Percentiles rank a stretch among this genome's conserved stretches.
phyloP scores from a whole-genome alignment of 805 yeast genomes.

The Pichia cephalocereana region DNA sequence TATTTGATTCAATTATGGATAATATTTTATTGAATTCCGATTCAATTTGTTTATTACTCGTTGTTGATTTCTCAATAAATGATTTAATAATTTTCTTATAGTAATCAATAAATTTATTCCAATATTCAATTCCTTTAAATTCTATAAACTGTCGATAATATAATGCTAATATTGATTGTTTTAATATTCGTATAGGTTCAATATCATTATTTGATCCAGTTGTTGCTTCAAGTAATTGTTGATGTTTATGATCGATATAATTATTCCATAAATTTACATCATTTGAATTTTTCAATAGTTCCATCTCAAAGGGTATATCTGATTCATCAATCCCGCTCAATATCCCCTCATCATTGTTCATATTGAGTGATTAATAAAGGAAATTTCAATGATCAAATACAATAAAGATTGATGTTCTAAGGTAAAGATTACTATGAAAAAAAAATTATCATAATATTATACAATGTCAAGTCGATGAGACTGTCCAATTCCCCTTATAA shows the following conservation, averaged over 20 bases:
- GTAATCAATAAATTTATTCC: constrained; percentile 2
- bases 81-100: background rate
- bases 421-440: no score
- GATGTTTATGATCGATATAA: constrained; percentile 30
- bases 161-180: background rate
- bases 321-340: constrained; percentile 11
- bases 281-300: constrained; percentile 26
- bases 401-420: no score
- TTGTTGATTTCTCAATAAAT: background rate
- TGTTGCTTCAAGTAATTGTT: constrained; percentile 10
- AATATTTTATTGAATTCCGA: background rate
- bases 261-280: constrained; percentile 31
- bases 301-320: constrained; percentile 30
- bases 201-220: background rate
- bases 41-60: background rate
- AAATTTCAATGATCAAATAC: no score
- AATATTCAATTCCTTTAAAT: background rate
- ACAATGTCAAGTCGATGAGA: no score
- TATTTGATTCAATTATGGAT: background rate
- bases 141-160: background rate
- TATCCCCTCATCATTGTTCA: background rate
- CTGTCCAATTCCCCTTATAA: no score
- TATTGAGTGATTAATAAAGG: background rate
- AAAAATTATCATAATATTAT: no score
- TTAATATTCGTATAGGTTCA: background rate